A percentile compares a stretch with the other conserved stretches of the same genome.
These are phyloP conservation scores for Phycomyces blakesleeanus DNA, from an alignment of 192 early-diverging fungal genomes.

Conservation along the genomic window DNA sequence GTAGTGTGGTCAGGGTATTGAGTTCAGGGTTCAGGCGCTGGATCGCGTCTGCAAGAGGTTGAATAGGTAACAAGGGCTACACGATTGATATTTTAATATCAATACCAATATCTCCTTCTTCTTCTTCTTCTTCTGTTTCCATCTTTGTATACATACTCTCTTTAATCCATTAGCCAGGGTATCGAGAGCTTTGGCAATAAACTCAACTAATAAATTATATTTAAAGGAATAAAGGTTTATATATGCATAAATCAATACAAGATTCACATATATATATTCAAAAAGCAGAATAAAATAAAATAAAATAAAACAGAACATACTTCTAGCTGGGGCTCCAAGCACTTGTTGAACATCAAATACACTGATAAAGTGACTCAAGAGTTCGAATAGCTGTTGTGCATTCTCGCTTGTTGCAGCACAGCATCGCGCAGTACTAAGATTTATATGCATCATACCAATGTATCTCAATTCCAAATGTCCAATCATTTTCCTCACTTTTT, in stretches of 20 bases:
- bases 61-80: conserved; percentile 41
- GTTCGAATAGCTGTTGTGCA: conserved; percentile 35
- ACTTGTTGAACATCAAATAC: conserved; percentile 38
- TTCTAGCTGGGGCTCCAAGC: conserved; percentile 31
- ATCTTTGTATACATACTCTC: conserved; percentile 25
- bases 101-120: background rate
- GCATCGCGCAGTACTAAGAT: conserved; percentile 35
- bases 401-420: conserved; percentile 33
- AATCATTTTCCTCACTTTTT: too few species aligned
- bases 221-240: too few species aligned
- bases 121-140: too few species aligned
- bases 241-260: too few species aligned
- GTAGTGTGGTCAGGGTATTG: conserved; percentile 42
- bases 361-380: conserved; percentile 37
- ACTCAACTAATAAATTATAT: too few species aligned
- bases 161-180: conserved; percentile 31
- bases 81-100: background rate
- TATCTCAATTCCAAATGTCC: too few species aligned
- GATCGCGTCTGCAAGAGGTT: conserved; percentile 35
- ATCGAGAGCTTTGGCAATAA: conserved; percentile 38
- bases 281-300: too few species aligned
- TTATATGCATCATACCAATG: background rate
- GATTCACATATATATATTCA: too few species aligned
- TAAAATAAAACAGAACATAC: conserved; percentile 26
- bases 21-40: conserved; percentile 32